Conservation (phyloP, 1,284 basidiomycete species). For the Trametes polyzona region DNA sequence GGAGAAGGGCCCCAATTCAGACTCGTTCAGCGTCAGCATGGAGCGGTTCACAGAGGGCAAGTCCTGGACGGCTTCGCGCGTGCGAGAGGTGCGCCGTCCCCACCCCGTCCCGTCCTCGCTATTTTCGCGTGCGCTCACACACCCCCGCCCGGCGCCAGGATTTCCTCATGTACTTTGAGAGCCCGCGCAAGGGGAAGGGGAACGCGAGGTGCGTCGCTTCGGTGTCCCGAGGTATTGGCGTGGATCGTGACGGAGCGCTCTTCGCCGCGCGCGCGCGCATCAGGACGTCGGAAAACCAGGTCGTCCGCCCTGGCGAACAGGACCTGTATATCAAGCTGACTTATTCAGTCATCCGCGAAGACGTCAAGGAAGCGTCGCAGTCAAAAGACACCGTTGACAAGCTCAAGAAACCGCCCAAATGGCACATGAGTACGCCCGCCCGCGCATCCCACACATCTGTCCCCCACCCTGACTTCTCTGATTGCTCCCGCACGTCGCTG, state of each 20-base stretch:
- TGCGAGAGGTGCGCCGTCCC: conserved; percentile 38
- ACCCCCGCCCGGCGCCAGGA: conserved; percentile 33
- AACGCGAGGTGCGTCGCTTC: conserved; percentile 27
- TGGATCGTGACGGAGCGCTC: conserved; percentile 9
- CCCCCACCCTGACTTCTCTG: conserved; percentile 1
- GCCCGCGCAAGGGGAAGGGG: conserved; percentile 35
- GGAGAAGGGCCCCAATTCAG: conserved; percentile 43
- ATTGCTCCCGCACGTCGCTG: conserved; percentile 23
- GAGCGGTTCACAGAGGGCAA: conserved; percentile 48
- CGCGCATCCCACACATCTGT: conserved; percentile 6
- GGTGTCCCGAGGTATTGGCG: conserved; percentile 16
- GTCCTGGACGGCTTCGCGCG: conserved; percentile 44
- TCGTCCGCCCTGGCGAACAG: conserved; percentile 55
- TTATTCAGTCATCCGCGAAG: conserved; percentile 62
- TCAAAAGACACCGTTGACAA: conserved; percentile 27
- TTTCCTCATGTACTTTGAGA: conserved; percentile 50
- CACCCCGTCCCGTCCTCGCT: conserved; percentile 1
- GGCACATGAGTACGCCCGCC: conserved; percentile 72
- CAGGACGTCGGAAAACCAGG: conserved; percentile 36
- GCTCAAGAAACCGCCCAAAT: conserved; percentile 57
- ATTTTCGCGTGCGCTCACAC: conserved; percentile 9
- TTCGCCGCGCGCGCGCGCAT: neutral
- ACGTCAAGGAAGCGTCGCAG: conserved; percentile 22
- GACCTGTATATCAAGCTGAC: conserved; percentile 79
- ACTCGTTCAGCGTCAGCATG: conserved; percentile 45